These are phyloP conservation scores for Collybia sp. DNA, from an alignment of 768 basidiomycete genomes.

Conservation along the genomic window DNA sequence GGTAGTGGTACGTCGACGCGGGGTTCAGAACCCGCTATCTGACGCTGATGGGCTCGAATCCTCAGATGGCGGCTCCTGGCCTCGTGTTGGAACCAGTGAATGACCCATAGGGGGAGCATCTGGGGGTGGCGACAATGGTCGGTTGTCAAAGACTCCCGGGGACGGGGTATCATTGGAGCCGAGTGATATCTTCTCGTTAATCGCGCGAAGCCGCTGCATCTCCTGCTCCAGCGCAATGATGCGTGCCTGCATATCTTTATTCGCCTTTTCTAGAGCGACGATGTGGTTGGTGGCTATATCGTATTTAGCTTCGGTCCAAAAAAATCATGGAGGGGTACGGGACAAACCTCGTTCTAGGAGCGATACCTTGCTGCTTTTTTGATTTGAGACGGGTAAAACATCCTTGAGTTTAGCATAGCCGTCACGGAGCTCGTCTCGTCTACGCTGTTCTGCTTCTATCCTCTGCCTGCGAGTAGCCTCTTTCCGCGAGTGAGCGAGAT, in stretches of 20 bases:
- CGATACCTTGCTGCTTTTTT: slow-evolving; percentile 89
- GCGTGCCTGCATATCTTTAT: slow-evolving; percentile 66
- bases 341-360: slow-evolving; percentile 78
- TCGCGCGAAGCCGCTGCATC: slow-evolving; percentile 60
- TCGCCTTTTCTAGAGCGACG: slow-evolving; percentile 63
- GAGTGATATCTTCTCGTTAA: slow-evolving; percentile 84
- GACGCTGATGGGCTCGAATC: slow-evolving; percentile 55
- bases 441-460: slow-evolving; percentile 86
- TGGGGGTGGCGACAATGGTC: slow-evolving; percentile 63
- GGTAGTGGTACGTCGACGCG: slow-evolving; percentile 14
- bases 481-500: slow-evolving; percentile 72
- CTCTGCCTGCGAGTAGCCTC: slow-evolving; percentile 81
- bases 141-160: slow-evolving; percentile 43
- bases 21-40: slow-evolving; percentile 39
- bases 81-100: slow-evolving; percentile 50
- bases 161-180: slow-evolving; percentile 53
- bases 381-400: slow-evolving; percentile 80
- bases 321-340: no score
- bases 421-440: slow-evolving; percentile 85
- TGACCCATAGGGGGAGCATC: slow-evolving; percentile 42
- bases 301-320: no score
- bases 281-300: slow-evolving; percentile 75
- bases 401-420: slow-evolving; percentile 88
- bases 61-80: slow-evolving; percentile 59
- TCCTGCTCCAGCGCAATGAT: slow-evolving; percentile 64